Evolutionary conservation across 148 eudicot species (phyloP).

Genomic region (Heliamphora exappendiculata): DNA sequence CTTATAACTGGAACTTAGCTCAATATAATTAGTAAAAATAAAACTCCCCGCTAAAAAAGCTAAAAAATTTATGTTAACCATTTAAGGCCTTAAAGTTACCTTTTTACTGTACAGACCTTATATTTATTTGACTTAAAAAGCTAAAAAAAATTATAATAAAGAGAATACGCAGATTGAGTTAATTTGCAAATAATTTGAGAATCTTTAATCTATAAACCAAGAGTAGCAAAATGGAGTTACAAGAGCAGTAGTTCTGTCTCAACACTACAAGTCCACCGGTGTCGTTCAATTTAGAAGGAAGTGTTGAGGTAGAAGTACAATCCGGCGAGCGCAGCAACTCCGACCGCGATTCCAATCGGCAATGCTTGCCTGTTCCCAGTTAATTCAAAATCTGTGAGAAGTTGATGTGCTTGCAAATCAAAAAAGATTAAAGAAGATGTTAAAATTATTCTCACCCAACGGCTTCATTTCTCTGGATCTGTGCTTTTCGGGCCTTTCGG

Average conservation of each 20-base stretch:
- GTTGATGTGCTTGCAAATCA: background rate
- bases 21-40: too few relatives aligned
- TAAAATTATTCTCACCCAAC: constrained; percentile 49
- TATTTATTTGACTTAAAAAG: too few relatives aligned
- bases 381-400: background rate
- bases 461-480: constrained; percentile 73
- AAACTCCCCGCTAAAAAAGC: too few relatives aligned
- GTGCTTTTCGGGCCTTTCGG: constrained; percentile 73
- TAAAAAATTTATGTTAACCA: too few relatives aligned
- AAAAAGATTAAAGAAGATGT: background rate
- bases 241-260: background rate
- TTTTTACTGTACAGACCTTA: too few relatives aligned
- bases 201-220: too few relatives aligned
- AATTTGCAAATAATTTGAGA: too few relatives aligned
- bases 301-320: constrained; percentile 73
- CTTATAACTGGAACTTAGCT: too few relatives aligned
- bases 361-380: constrained; percentile 53
- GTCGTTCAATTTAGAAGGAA: constrained; percentile 23
- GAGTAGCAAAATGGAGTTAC: background rate
- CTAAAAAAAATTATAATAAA: too few relatives aligned
- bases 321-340: constrained; percentile 58
- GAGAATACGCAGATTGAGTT: too few relatives aligned
- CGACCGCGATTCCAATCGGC: constrained; percentile 71
- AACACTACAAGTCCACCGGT: background rate
- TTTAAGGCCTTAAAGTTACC: too few relatives aligned